Base-by-base conservation (phyloP, 1,284 basidiomycete genomes). In the Mycosarcoma mackinlayi region DNA sequence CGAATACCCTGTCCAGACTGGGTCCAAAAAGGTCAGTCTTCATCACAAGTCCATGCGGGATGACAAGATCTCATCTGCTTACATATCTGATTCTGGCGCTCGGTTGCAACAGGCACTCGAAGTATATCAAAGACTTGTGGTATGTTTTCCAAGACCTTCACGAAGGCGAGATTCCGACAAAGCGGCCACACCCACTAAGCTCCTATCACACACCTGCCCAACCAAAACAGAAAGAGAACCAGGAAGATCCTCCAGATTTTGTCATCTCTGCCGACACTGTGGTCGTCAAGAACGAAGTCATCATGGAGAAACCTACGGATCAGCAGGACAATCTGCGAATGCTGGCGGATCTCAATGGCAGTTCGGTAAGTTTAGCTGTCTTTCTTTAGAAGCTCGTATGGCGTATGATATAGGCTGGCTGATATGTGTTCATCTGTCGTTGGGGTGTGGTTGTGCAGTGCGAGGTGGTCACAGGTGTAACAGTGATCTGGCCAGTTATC, bases 1-100 rank as follows among this genome's bases (percentile, higher is more conserved):
- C 60, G 93, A 96, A 80, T 98, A 98, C 81, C 92, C 94, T 0
- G 92, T 96, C 6, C 89, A 94, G 8, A 98, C 94, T 0, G 93
- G 93, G 2, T 89, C 89, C 2, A 90, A 94, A 72, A 98, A 97
- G 85, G 67, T 61, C 4, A 34, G 67, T 51, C n/a, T n/a, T 11
- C 23, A 23, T n/a, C n/a, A n/a, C n/a, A n/a, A n/a, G n/a, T n/a
- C n/a, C n/a, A n/a, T n/a, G n/a, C n/a, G n/a, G n/a, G n/a, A n/a
- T n/a, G n/a, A n/a, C n/a, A n/a, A 31, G 30, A 31, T 2, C 6
- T 8, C 3, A 11, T 42, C 8, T 3, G n/a, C 7, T 21, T 25
- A 39, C 27, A 18, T 8, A 50, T n/a, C 3, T 23, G 30, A 9
- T 4, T 2, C n/a, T n/a, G n/a, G n/a, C n/a, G n/a, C n/a, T n/a